Conservation (phyloP, 2,329 filamentous ascomycete species). For the Hypomyces rosellus region DNA sequence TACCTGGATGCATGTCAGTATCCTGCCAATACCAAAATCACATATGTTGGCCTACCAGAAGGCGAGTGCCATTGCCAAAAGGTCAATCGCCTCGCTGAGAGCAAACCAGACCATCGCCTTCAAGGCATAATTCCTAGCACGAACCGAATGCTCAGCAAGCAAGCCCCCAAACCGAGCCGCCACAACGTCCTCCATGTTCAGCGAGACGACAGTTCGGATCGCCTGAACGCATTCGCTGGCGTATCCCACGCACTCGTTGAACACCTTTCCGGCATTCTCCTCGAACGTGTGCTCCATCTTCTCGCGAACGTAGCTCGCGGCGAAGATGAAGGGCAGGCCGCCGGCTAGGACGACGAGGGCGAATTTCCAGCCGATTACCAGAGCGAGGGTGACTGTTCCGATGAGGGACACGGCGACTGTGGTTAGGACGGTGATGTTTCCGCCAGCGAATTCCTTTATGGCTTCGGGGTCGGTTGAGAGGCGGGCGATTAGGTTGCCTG, state of each 20-base stretch:
- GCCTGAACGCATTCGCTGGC: not conserved
- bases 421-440: not conserved
- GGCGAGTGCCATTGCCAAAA: conserved; percentile 6
- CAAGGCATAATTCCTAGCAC: not conserved
- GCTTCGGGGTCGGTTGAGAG: conserved; percentile 1
- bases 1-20: no score
- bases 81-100: conserved; percentile 1
- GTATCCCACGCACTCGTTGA: not conserved
- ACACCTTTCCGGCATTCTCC: not conserved
- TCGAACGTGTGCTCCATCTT: conserved; percentile 3
- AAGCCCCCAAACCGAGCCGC: not conserved
- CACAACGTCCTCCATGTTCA: no score
- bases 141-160: not conserved
- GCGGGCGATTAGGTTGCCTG: not conserved
- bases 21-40: no score
- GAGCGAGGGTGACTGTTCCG: not conserved
- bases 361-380: conserved; percentile 1
- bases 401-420: not conserved
- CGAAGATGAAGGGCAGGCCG: conserved; percentile 1
- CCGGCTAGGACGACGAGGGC: conserved; percentile 1
- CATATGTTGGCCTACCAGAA: conserved; percentile 17
- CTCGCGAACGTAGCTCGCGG: not conserved
- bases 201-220: not conserved
- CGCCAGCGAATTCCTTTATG: not conserved
- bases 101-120: conserved; percentile 3